A percentile compares a stretch with the other conserved stretches of the same genome.
Conservation (phyloP, 805 yeast genomes). For the Maudiozyma pseudohumilis region DNA sequence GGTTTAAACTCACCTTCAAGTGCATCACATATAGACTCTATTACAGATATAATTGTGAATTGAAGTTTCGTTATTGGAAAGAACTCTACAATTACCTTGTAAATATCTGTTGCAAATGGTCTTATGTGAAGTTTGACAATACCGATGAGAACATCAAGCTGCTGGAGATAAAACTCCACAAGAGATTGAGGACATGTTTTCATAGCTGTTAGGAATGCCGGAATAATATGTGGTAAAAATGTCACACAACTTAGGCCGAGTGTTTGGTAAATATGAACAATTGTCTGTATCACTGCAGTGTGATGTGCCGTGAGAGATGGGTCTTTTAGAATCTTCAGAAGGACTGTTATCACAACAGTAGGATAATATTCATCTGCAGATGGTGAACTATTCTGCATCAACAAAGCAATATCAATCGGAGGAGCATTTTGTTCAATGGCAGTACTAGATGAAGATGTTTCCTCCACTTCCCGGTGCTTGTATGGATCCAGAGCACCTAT, state of each 20-base stretch:
- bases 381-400: slow-evolving; percentile 89
- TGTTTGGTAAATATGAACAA: slow-evolving; percentile 78
- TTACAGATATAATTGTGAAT: slow-evolving; percentile 60
- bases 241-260: slow-evolving; percentile 80
- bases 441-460: slow-evolving; percentile 38
- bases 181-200: slow-evolving; percentile 61
- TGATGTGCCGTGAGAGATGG: slow-evolving; percentile 75
- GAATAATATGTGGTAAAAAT: slow-evolving; percentile 74
- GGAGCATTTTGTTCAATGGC: slow-evolving; percentile 71
- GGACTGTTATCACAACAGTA: slow-evolving; percentile 78
- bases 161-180: slow-evolving; percentile 79
- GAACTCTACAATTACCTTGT: slow-evolving; percentile 59
- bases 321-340: slow-evolving; percentile 76
- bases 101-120: slow-evolving; percentile 64
- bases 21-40: slow-evolving; percentile 73
- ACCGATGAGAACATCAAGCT: slow-evolving; percentile 61
- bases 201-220: slow-evolving; percentile 76
- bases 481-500: slow-evolving; percentile 93
- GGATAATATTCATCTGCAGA: slow-evolving; percentile 86
- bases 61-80: slow-evolving; percentile 53
- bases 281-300: slow-evolving; percentile 80
- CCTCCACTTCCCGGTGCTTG: slow-evolving; percentile 80
- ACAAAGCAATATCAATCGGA: slow-evolving; percentile 73
- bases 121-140: slow-evolving; percentile 86
- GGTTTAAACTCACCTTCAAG: slow-evolving; percentile 85